Conservation (phyloP, 108 stramenopile genomes). For the Nannochloropsis salina region DNA sequence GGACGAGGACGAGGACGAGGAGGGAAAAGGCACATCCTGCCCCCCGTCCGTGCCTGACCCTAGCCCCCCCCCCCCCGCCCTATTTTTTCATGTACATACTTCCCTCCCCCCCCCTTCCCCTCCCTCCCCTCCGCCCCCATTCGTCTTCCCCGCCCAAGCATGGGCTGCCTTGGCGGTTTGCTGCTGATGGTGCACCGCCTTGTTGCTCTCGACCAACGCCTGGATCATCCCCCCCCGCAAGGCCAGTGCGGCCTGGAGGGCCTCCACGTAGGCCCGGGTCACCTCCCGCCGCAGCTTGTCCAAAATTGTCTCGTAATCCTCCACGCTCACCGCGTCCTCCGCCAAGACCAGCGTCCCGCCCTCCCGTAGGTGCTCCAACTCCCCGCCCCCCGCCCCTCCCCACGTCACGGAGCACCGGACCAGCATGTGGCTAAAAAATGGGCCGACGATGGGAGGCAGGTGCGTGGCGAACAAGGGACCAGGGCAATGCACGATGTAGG, state of each 20-base stretch:
- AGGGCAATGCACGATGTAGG: neutral
- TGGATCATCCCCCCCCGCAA: neutral
- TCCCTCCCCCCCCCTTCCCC: neutral
- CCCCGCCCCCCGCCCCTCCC: slow-evolving; percentile 1
- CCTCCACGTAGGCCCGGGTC: neutral
- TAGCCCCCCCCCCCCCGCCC: neutral
- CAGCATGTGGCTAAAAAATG: neutral
- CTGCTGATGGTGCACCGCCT: neutral
- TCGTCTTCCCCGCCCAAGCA: neutral
- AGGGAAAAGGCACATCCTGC: neutral
- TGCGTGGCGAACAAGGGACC: neutral
- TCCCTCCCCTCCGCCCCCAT: neutral
- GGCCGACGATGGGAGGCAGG: slow-evolving; percentile 4
- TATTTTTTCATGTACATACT: neutral
- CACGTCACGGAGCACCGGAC: neutral
- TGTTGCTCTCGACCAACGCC: neutral
- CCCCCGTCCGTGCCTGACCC: neutral
- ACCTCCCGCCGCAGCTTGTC: neutral
- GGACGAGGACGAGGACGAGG: too few relatives aligned
- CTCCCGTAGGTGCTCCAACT: neutral
- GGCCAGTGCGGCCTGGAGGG: neutral
- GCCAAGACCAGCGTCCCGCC: neutral
- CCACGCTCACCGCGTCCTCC: neutral
- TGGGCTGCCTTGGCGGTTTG: neutral
- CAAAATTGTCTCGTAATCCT: neutral